phyloP scores from a whole-genome alignment of 306 rosid genomes.

The Crotalaria pallida region DNA sequence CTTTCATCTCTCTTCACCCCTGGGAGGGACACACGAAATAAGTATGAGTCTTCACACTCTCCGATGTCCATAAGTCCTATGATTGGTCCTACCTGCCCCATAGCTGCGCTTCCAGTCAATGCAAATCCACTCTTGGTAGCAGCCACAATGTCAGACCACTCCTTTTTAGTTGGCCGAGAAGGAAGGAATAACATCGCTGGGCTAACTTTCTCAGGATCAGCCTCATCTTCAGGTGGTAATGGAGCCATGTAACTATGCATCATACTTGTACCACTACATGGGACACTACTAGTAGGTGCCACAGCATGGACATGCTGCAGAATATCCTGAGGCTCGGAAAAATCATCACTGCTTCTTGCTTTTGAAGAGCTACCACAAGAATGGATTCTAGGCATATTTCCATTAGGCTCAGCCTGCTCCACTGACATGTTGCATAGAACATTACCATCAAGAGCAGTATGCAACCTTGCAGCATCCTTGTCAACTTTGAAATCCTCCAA shows the following conservation, averaged over 20 bases:
- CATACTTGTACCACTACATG: slow-evolving; percentile 41
- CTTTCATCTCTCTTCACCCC: slow-evolving; percentile 85
- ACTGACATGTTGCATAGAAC: not conserved
- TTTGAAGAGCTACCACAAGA: slow-evolving; percentile 11
- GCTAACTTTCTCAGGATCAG: slow-evolving; percentile 29
- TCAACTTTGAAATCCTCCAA: slow-evolving; percentile 45
- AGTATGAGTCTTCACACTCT: slow-evolving; percentile 59
- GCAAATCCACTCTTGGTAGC: slow-evolving; percentile 50
- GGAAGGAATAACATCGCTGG: slow-evolving; percentile 56
- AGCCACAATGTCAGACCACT: slow-evolving; percentile 52
- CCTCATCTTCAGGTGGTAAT: slow-evolving; percentile 26
- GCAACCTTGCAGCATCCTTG: slow-evolving; percentile 35
- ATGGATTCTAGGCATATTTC: slow-evolving; percentile 9
- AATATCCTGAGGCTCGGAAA: slow-evolving; percentile 16
- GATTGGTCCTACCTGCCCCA: slow-evolving; percentile 57
- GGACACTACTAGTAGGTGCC: slow-evolving; percentile 44
- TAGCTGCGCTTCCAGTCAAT: slow-evolving; percentile 68
- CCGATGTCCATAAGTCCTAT: slow-evolving; percentile 75
- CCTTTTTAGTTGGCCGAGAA: slow-evolving; percentile 46
- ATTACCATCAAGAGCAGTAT: not conserved
- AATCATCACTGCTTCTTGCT: slow-evolving; percentile 22
- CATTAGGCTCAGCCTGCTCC: slow-evolving; percentile 20
- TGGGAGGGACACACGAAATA: slow-evolving; percentile 76
- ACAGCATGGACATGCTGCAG: slow-evolving; percentile 25
- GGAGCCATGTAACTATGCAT: slow-evolving; percentile 31